A percentile compares a stretch with the other conserved stretches of the same genome.
Conservation (phyloP, 345 rosid genomes). For the Euphorbia tirucalli region DNA sequence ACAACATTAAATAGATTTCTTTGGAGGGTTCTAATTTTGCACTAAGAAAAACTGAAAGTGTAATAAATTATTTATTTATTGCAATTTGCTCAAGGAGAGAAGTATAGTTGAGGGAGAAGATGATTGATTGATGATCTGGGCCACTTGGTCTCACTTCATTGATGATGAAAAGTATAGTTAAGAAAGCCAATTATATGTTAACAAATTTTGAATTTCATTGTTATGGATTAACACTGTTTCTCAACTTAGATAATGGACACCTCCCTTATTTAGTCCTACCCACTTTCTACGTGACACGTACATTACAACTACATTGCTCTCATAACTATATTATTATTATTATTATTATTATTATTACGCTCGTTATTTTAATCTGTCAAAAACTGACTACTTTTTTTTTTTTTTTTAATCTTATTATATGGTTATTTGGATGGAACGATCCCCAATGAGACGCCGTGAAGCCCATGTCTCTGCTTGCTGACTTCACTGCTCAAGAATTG, state of each 20-base stretch:
- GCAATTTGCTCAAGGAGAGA: too few species aligned
- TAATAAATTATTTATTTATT: too few species aligned
- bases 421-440: slow-evolving; percentile 31
- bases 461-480: slow-evolving; percentile 21
- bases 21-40: too few species aligned
- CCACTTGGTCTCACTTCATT: slow-evolving; percentile 28
- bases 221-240: neutral
- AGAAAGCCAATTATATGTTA: slow-evolving; percentile 30
- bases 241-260: slow-evolving; percentile 11
- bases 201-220: slow-evolving; percentile 18
- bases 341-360: too few species aligned
- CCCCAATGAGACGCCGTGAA: slow-evolving; percentile 30
- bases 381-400: too few species aligned
- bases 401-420: neutral
- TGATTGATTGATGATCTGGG: slow-evolving; percentile 16
- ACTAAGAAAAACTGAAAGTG: too few species aligned
- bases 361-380: too few species aligned
- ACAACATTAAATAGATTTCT: too few species aligned
- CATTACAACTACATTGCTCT: too few species aligned
- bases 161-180: slow-evolving; percentile 19
- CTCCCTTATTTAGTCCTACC: slow-evolving; percentile 9
- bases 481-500: slow-evolving; percentile 12
- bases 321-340: too few species aligned
- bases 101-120: too few species aligned
- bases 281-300: slow-evolving; percentile 32